A percentile compares a stretch with the other conserved stretches of the same genome.
Evolutionary conservation across 257 asterid species (phyloP).

Genomic region (Knoxia roxburghii): DNA sequence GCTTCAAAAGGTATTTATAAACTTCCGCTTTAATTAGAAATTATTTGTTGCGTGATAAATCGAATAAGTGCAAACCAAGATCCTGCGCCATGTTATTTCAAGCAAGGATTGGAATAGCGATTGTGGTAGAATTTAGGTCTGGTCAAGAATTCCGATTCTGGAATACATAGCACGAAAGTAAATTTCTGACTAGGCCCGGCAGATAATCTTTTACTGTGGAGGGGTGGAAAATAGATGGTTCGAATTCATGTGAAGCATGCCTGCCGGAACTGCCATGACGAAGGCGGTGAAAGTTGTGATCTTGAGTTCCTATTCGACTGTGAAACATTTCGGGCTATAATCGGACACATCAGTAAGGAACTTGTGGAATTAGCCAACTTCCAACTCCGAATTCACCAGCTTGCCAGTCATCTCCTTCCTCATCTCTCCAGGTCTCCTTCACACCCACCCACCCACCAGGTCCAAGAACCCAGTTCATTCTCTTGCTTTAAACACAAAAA

Average conservation of each 20-base stretch:
- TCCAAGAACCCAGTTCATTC: not conserved
- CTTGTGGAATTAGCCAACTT: conserved; percentile 26
- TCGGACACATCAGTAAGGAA: conserved; percentile 20
- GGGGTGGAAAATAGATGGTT: no score
- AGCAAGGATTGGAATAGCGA: no score
- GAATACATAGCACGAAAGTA: no score
- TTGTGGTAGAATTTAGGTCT: no score
- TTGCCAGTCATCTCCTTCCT: conserved; percentile 19
- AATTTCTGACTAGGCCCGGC: no score
- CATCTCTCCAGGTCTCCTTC: conserved; percentile 19
- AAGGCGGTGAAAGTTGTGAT: not conserved
- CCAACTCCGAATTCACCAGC: conserved; percentile 24
- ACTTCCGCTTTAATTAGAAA: no score
- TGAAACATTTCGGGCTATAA: conserved; percentile 16
- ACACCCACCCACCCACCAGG: conserved; percentile 10
- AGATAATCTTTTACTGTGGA: no score
- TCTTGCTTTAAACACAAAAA: not conserved
- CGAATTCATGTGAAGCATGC: conserved; percentile 25
- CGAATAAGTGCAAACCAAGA: no score
- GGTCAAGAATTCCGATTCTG: no score
- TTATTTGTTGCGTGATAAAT: no score
- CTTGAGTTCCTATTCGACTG: conserved; percentile 26
- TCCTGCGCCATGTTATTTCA: no score
- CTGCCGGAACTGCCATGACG: not conserved
- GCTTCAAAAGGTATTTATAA: no score